A percentile compares a stretch with the other conserved stretches of the same genome.
These are phyloP conservation scores for Aspergillus bridgeri DNA, from an alignment of 495 filamentous ascomycete species.

Conservation along the genomic window DNA sequence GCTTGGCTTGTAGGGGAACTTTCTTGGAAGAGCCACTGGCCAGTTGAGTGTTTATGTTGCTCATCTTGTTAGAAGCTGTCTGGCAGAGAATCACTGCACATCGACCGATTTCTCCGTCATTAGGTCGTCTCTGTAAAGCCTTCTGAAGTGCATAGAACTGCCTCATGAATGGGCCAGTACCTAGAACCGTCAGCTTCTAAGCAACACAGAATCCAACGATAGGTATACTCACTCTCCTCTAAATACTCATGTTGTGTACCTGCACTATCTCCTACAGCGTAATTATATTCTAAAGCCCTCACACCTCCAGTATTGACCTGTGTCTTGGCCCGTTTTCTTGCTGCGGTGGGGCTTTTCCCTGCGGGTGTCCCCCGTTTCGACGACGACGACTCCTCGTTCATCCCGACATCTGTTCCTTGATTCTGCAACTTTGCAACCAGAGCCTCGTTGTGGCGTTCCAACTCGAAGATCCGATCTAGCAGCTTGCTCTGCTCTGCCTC, in stretches of 20 bases:
- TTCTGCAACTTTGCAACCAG: conserved; percentile 23
- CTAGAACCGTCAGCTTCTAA: conserved; percentile 3
- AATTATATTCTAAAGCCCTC: neutral
- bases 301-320: neutral
- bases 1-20: conserved; percentile 1
- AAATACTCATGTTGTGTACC: neutral
- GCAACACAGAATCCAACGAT: neutral
- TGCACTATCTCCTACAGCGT: neutral
- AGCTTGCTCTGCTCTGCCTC: conserved; percentile 44
- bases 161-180: conserved; percentile 27
- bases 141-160: conserved; percentile 34
- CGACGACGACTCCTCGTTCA: conserved; percentile 5
- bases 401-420: conserved; percentile 2
- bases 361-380: conserved; percentile 27
- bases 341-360: conserved; percentile 3
- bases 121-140: conserved; percentile 27
- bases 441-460: conserved; percentile 35
- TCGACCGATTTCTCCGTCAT: conserved; percentile 16
- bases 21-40: conserved; percentile 4
- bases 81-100: conserved; percentile 29
- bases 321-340: conserved; percentile 26
- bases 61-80: conserved; percentile 19
- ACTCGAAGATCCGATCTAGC: conserved; percentile 37
- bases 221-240: conserved; percentile 12
- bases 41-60: conserved; percentile 10